Base-by-base conservation (phyloP, 352 stramenopile species). In the Globisporangium uncinulatum region DNA sequence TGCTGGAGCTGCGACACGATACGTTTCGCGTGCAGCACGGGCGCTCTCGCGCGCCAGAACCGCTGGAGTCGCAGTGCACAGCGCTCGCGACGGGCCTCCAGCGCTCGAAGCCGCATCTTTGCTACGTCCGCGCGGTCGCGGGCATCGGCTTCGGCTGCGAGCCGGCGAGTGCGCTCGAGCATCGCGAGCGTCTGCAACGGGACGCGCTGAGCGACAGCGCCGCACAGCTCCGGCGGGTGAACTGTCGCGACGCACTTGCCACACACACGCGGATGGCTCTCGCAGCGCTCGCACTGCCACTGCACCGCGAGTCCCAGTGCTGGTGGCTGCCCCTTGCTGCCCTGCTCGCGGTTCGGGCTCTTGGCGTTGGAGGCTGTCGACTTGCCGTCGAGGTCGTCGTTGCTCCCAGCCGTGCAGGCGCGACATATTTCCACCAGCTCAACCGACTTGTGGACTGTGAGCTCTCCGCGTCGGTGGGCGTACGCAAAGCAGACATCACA, bases 401-500 rank as follows among this genome's bases (percentile, higher is more conserved):
- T 53, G 14, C 65, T 56, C 20, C 71, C 58, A 3, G 49, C 6
- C 0, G 55, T 59, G 39, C 76, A 89, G 0, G 63, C 67, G 0
- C 13, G 51, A 34, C 79, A 89, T 29, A 80, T 60, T 46, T 89
- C 76, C 4, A 87, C 47, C 44, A 89, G 41, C 13, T 63, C 47
- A 9, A 63, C 52, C 0, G 66, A 74, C 10, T 66, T 69, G 51
- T 90, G 79, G 0, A 56, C 47, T 55, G 77, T 68, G 9, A 88
- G 50, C 2, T 57, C 63, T 14, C 79, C 79, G 8, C 70, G 73
- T 10, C 54, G 71, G 50, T 90, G 79, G 17, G 68, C 51, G 48
- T 79, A 90, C 0, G 59, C 69, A 59, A 85, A 90, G 47, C 77
- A 90, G 11, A 83, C 73, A 36, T 88, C 79, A 54, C 79, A 90